phyloP scores from a whole-genome alignment of 306 rosid genomes.

The Albizia julibrissin region DNA sequence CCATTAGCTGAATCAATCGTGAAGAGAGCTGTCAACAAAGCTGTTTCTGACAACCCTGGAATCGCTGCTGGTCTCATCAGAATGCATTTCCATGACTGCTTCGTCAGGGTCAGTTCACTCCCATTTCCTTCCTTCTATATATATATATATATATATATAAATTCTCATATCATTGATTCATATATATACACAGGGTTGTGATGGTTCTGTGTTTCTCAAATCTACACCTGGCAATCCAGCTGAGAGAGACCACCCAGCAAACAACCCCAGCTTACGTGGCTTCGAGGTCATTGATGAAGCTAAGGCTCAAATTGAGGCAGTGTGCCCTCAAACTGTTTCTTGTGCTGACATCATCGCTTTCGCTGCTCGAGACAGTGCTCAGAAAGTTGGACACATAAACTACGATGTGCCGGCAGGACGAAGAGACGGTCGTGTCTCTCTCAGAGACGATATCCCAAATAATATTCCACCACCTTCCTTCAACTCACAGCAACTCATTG shows the following conservation, averaged over 20 bases:
- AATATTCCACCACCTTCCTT: not conserved
- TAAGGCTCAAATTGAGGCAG: constrained; percentile 37
- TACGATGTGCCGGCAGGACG: not conserved
- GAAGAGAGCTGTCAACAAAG: not conserved
- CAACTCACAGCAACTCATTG: not conserved
- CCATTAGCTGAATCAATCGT: not conserved
- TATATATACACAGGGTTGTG: constrained; percentile 38
- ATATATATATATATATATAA: not conserved
- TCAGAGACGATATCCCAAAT: not conserved
- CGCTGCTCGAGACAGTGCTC: not conserved
- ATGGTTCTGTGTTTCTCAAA: constrained; percentile 39
- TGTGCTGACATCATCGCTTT: not conserved
- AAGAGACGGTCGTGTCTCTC: not conserved
- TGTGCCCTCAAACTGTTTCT: constrained; percentile 39
- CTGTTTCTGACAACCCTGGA: not conserved
- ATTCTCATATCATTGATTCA: not conserved
- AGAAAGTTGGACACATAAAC: not conserved
- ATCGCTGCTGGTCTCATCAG: not conserved
- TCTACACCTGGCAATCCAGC: constrained; percentile 37
- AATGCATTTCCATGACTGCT: constrained; percentile 49
- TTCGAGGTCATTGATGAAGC: constrained; percentile 51
- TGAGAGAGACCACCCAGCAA: constrained; percentile 47
- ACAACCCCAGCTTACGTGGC: constrained; percentile 33
- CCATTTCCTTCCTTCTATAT: not conserved
- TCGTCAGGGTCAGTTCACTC: constrained; percentile 33